Base-by-base conservation (phyloP, 2,329 filamentous ascomycete species). In the Clarireedia paspali region DNA sequence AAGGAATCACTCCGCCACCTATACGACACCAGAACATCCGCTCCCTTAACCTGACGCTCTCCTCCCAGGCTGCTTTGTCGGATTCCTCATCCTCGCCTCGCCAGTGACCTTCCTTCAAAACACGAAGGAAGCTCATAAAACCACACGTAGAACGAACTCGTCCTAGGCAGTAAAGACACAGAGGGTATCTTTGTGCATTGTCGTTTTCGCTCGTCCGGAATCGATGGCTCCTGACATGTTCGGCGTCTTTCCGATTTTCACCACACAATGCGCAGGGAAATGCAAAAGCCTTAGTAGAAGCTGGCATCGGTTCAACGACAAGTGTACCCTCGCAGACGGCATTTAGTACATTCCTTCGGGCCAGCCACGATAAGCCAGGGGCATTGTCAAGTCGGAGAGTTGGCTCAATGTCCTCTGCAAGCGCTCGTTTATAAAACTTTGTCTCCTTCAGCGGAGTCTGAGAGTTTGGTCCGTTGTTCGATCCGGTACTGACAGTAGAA, bases 1-100 rank as follows among this genome's bases (percentile, higher is more conserved):
- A 55, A 1, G 92, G 94, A 12, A 97, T 74, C 2, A 99, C 90
- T 14, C 94, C 94, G 27, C 91, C 94, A 26, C 92, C 92, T 52
- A 99, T 83, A 55, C 94, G 82, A 50, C 89, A 84, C 94, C 94
- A 99, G 70, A 99, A 99, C 88, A 99, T 96, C 64, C 92, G 85
- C 70, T 99, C 94, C 50, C 94, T 80, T 48, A 97, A 73, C 30
- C 87, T 83, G 10, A 96, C 88, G 56, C 90, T 90, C 74, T 99
- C 94, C 68, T 97, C 92, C 94, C 94, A 99, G 0, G 91, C 90
- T 27, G 84, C 82, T 67, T 88, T 89, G 71, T 95, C 89, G 36
- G 91, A 88, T 50, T 94, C 89, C 40, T 87, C 82, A 56, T 88
- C 88, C 47, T 91, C 88, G 12, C 87, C 85, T 50, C 89, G 84